Conservation (phyloP, 2,329 filamentous ascomycete genomes). For the Peltaster fructicola region DNA sequence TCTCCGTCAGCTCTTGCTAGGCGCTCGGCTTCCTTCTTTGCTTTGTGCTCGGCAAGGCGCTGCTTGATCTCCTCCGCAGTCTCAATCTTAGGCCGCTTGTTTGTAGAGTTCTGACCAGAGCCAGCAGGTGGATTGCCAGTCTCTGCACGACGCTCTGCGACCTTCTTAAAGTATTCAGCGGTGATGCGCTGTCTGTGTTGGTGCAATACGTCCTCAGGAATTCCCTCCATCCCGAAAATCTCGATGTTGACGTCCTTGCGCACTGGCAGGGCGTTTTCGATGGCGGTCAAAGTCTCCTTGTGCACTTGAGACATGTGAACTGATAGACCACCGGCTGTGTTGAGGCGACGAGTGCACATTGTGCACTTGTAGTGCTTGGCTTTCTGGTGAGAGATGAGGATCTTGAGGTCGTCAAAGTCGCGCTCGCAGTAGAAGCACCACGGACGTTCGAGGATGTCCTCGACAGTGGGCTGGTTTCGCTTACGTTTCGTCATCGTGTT, state of each 20-base stretch:
- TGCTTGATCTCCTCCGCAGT: constrained; percentile 60
- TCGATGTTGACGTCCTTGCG: constrained; percentile 76
- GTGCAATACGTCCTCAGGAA: constrained; percentile 68
- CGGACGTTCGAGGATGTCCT: constrained; percentile 71
- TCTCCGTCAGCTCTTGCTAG: constrained; percentile 20
- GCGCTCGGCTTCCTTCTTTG: constrained; percentile 44
- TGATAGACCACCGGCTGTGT: constrained; percentile 86
- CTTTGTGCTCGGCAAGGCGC: constrained; percentile 60
- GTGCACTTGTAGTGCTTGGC: constrained; percentile 99
- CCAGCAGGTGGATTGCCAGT: constrained; percentile 66
- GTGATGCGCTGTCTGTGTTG: constrained; percentile 77
- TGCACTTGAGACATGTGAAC: constrained; percentile 98
- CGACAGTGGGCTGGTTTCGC: constrained; percentile 67
- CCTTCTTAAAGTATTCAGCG: constrained; percentile 67
- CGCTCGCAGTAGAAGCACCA: constrained; percentile 99
- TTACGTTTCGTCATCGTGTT: too few relatives aligned
- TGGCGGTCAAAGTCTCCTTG: constrained; percentile 72
- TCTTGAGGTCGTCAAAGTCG: constrained; percentile 94
- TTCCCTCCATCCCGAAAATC: constrained; percentile 97
- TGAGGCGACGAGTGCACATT: constrained; percentile 68
- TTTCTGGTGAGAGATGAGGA: constrained; percentile 92
- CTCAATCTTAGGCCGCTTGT: constrained; percentile 57
- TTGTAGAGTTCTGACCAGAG: constrained; percentile 1
- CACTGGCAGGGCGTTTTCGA: constrained; percentile 84
- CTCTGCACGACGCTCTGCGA: constrained; percentile 61